Evolutionary conservation across 1,284 basidiomycete genomes (phyloP), one percentile per base, ranked within the genome.

Genomic region (Ceratobasidium sp.): DNA sequence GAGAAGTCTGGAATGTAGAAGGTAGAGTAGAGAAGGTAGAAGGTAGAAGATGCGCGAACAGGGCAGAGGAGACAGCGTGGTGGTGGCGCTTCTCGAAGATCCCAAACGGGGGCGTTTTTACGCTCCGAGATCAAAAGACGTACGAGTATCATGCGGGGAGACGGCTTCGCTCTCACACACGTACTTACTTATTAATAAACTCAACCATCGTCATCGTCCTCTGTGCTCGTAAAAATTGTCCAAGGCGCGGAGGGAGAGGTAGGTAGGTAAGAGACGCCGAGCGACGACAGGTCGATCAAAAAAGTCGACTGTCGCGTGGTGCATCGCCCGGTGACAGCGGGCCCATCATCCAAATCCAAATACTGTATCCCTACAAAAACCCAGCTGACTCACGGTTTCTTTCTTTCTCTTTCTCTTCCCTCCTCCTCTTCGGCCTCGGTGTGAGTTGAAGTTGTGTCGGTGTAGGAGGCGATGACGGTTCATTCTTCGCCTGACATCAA

Each of bases 401-500:
- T 48, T 24, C 11, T 19, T 5, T 9, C 22, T 47, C 54, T 47
- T 9, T 45, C 50, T 54, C 47, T 44, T 31, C 45, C 41, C 36
- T 19, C 33, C 19, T 33, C 19, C 29, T 6, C 29, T 15, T n/a
- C 11, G 56, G 9, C 8, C 33, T 45, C 36, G 36, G 36, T 41
- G 36, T 41, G 11, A 41, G 11, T 4, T 41, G 36, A 11, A 41
- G n/a, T 41, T 5, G 36, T 41, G 36, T 11, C 6, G 36, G 36
- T 41, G 36, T 19, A 11, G 19, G 22, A 17, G 45, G 44, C 41
- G 29, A 71, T 71, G 67, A 71, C 54, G 2, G 67, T 45, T 24
- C 67, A 71, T 31, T 71, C 67, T n/a, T 71, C 67, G 54, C 67
- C 67, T 17, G 56, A 71, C 54, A 60, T 60, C 15, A 29, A 60